Evolutionary conservation across 2,329 filamentous ascomycete genomes (phyloP), one percentile per base, ranked within the genome.

Genomic region (Sporothrix protearum): DNA sequence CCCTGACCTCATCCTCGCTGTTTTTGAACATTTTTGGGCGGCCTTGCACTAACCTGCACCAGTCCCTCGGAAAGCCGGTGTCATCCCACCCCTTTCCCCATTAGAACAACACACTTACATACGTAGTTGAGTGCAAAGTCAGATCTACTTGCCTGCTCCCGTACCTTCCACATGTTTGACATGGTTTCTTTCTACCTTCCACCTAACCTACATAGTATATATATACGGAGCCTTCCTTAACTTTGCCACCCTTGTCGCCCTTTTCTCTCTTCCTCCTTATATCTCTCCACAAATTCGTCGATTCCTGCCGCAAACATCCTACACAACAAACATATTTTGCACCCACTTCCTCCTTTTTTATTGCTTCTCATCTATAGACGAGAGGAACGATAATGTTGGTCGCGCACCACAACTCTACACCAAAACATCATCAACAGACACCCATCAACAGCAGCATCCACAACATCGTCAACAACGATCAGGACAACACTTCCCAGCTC

Each of bases 301-400:
- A 66, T 55, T 51, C 19, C 33, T 51, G 25, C 57, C 33, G 47
- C 59, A 57, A 66, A 57, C 61, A 28, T 66, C 25, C 22, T 42
- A 49, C 57, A 36, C 30, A 47, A 28, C 14, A 63, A 42, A 63
- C 57, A 64, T 45, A 28, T 25, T 53, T 9, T n/a, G n/a, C n/a
- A n/a, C n/a, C 8, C 8, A 30, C n/a, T 10, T 6, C 36, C 12
- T 4, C 7, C 6, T 22, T 22, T 16, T 16, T 47, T 39, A 30
- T 30, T 42, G n/a, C 42, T 47, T 49, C 36, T 47, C 47, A n/a
- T n/a, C n/a, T 25, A 7, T 14, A 36, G 57, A 53, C 28, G 55
- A 64, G 19, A 69, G 39, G 25, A 45, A 67, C 47, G 61, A 75
- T 71, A 71, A 76, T 76, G 75, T 75, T 75, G 68, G 71, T 68